phyloP scores from a whole-genome alignment of 1,139 yeast genomes.

The Lizanozyma gosingica region DNA sequence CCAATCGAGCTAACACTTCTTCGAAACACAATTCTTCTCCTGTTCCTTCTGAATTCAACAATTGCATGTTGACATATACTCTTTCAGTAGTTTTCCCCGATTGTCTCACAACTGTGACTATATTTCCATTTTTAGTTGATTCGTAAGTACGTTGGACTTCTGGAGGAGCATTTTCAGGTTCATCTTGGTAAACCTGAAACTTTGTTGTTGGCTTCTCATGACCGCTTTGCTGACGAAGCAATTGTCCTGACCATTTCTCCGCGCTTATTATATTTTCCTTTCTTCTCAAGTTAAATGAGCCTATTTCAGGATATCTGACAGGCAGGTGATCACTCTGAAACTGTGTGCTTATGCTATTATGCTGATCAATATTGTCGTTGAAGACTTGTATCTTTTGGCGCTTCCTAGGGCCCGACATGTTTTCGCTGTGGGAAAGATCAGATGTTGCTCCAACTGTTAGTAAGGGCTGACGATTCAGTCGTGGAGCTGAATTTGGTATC shows the following conservation, averaged over 20 bases:
- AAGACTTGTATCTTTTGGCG: slow-evolving; percentile 16
- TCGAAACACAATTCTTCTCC: slow-evolving; percentile 51
- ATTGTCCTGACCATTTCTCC: slow-evolving; percentile 63
- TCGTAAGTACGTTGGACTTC: neutral
- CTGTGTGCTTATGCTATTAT: neutral
- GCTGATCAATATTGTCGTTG: slow-evolving; percentile 6
- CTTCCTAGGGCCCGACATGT: neutral
- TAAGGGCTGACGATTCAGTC: neutral
- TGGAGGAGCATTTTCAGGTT: slow-evolving; percentile 6
- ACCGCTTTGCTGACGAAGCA: slow-evolving; percentile 28
- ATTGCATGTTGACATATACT: slow-evolving; percentile 51
- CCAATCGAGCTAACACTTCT: slow-evolving; percentile 43
- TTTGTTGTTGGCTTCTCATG: slow-evolving; percentile 12
- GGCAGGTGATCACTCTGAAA: slow-evolving; percentile 1
- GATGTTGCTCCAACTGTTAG: slow-evolving; percentile 1
- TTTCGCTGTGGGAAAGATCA: slow-evolving; percentile 2
- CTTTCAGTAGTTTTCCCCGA: slow-evolving; percentile 60
- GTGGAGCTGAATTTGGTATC: slow-evolving; percentile 1
- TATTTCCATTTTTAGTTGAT: neutral
- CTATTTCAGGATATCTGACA: slow-evolving; percentile 43
- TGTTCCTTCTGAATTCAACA: slow-evolving; percentile 36
- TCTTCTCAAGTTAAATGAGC: slow-evolving; percentile 39
- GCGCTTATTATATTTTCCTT: slow-evolving; percentile 61
- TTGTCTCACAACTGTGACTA: slow-evolving; percentile 33
- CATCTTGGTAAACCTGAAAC: slow-evolving; percentile 36